Percentiles rank a stretch among this genome's conserved stretches.
These are phyloP conservation scores for Microcyclospora tardicrescens DNA, from an alignment of 2,329 filamentous ascomycete species.

Conservation along the genomic window DNA sequence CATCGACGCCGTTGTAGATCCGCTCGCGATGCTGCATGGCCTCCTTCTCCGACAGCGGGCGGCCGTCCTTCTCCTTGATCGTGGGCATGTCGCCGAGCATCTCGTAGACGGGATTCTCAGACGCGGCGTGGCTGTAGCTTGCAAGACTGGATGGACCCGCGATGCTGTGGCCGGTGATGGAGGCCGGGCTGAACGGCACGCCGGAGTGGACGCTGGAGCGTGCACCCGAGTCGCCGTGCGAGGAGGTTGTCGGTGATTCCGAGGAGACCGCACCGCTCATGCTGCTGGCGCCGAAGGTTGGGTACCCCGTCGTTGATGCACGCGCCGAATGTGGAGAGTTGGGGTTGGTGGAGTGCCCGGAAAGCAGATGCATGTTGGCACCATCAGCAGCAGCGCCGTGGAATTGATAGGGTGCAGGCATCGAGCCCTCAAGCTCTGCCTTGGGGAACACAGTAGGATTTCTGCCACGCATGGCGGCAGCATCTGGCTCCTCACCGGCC, in stretches of 20 bases:
- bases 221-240: constrained; percentile 14
- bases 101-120: constrained; percentile 28
- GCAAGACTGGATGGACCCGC: background rate
- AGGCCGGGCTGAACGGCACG: constrained; percentile 6
- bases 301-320: too few species aligned
- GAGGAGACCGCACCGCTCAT: background rate
- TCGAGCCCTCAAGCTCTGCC: constrained; percentile 29
- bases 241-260: constrained; percentile 7
- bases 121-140: constrained; percentile 11
- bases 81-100: constrained; percentile 44
- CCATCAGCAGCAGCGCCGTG: background rate
- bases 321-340: background rate
- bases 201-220: constrained; percentile 5
- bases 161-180: constrained; percentile 4
- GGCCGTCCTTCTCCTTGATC: constrained; percentile 37
- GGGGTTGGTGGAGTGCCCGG: constrained; percentile 6
- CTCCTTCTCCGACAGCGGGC: constrained; percentile 36
- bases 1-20: constrained; percentile 34
- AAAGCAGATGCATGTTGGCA: constrained; percentile 11
- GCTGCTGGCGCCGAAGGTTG: background rate
- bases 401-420: constrained; percentile 2
- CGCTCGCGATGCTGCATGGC: constrained; percentile 32
- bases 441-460: constrained; percentile 29
- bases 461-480: constrained; percentile 1
- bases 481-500: constrained; percentile 1